Evolutionary conservation across 441 rosid species (phyloP).

Genomic region (Theobroma grandiflorum): DNA sequence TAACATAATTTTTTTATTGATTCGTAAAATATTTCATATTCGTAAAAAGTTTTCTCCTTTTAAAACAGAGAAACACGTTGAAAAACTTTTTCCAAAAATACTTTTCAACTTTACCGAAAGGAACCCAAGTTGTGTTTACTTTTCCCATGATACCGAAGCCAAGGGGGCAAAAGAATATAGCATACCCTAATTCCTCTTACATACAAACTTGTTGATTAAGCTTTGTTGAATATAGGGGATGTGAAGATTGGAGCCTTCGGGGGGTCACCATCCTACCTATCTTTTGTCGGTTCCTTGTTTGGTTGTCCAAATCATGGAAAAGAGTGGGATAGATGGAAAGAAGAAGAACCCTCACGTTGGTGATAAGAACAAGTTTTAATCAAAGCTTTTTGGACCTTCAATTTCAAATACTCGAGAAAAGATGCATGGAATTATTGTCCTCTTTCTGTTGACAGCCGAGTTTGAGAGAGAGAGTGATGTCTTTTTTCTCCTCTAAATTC

Average conservation of each 20-base stretch:
- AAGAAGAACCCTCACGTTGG: background rate
- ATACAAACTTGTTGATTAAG: background rate
- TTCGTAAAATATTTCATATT: too few species aligned
- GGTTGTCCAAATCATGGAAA: background rate
- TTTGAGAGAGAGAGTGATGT: background rate
- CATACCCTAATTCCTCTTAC: too few species aligned
- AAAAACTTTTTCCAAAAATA: too few species aligned
- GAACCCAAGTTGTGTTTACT: too few species aligned
- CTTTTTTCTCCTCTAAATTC: background rate
- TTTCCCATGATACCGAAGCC: too few species aligned
- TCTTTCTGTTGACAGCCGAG: background rate
- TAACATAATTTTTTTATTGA: too few species aligned
- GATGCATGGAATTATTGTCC: background rate
- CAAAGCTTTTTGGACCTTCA: background rate
- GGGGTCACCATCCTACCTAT: slow-evolving; percentile 5
- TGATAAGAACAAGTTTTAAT: slow-evolving; percentile 2
- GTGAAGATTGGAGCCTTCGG: slow-evolving; percentile 13
- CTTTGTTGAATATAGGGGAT: background rate
- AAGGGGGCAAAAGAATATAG: too few species aligned
- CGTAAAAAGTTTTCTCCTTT: too few species aligned
- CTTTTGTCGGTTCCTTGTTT: slow-evolving; percentile 7
- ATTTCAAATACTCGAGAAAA: background rate
- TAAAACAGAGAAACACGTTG: too few species aligned
- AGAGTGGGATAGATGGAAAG: background rate
- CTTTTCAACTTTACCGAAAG: too few species aligned